phyloP scores from a whole-genome alignment of 108 stramenopile species.

The Cyclostephanos invisitatus region DNA sequence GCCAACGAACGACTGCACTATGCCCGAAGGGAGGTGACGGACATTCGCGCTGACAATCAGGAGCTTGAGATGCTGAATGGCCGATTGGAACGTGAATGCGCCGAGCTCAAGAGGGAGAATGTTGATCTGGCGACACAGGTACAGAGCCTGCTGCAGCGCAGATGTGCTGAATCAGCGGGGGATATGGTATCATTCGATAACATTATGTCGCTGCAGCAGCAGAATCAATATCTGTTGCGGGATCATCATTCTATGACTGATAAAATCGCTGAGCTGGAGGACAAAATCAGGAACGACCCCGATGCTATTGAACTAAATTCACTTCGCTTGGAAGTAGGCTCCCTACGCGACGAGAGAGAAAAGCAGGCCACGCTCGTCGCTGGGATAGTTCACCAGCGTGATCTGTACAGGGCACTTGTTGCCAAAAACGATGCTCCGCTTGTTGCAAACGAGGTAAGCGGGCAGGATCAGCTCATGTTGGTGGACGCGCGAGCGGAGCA shows the following conservation, averaged over 20 bases:
- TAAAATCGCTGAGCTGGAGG: slow-evolving; percentile 64
- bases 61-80: slow-evolving; percentile 58
- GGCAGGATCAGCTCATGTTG: slow-evolving; percentile 42
- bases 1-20: slow-evolving; percentile 59
- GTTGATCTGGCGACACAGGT: slow-evolving; percentile 84
- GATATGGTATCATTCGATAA: slow-evolving; percentile 47
- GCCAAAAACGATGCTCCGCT: slow-evolving; percentile 59
- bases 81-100: slow-evolving; percentile 45
- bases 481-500: slow-evolving; percentile 49
- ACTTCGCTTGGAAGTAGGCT: slow-evolving; percentile 54
- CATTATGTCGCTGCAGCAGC: slow-evolving; percentile 61
- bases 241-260: slow-evolving; percentile 61
- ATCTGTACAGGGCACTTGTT: slow-evolving; percentile 79
- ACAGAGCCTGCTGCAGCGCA: slow-evolving; percentile 68
- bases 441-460: slow-evolving; percentile 24
- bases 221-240: slow-evolving; percentile 74
- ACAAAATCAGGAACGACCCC: slow-evolving; percentile 53
- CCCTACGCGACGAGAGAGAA: slow-evolving; percentile 69
- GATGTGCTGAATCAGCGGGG: slow-evolving; percentile 20
- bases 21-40: slow-evolving; percentile 65
- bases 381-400: slow-evolving; percentile 85
- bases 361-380: slow-evolving; percentile 73
- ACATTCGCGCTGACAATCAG: slow-evolving; percentile 54
- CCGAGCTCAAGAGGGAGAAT: slow-evolving; percentile 60
- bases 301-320: slow-evolving; percentile 55